Conservation (phyloP, 495 filamentous ascomycete species). For the Podospora bellae-mahoneyi region DNA sequence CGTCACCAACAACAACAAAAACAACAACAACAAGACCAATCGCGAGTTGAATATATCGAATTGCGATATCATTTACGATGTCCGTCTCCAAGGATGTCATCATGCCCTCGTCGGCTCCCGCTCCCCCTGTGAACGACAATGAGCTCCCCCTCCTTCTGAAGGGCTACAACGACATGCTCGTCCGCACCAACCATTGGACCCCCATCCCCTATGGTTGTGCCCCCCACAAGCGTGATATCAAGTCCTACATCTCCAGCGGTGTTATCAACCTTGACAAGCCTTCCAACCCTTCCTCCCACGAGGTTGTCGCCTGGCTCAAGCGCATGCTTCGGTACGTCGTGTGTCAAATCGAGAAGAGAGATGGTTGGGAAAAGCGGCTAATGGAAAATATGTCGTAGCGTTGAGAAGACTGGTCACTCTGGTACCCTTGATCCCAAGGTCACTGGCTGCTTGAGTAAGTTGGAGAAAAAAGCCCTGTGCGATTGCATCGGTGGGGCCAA, state of each 20-base stretch:
- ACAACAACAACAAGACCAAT: neutral
- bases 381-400: slow-evolving; percentile 46
- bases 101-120: slow-evolving; percentile 75
- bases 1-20: neutral
- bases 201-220: slow-evolving; percentile 86
- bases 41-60: neutral
- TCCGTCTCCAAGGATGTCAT: slow-evolving; percentile 53
- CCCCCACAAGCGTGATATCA: slow-evolving; percentile 86
- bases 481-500: neutral
- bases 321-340: slow-evolving; percentile 74
- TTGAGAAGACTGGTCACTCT: slow-evolving; percentile 96
- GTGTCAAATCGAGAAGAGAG: neutral
- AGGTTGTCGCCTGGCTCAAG: slow-evolving; percentile 99
- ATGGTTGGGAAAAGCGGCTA: slow-evolving; percentile 19
- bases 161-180: slow-evolving; percentile 81
- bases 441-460: slow-evolving; percentile 71
- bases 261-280: slow-evolving; percentile 97
- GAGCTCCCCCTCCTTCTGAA: slow-evolving; percentile 86
- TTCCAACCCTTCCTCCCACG: slow-evolving; percentile 94
- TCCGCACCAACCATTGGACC: slow-evolving; percentile 88
- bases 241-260: slow-evolving; percentile 90
- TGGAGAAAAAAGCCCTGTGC: neutral
- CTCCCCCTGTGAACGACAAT: slow-evolving; percentile 75
- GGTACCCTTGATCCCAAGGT: slow-evolving; percentile 87
- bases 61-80: slow-evolving; percentile 14